Evolutionary conservation across 495 filamentous ascomycete genomes (phyloP).

Genomic region (Xylaria nigripes): DNA sequence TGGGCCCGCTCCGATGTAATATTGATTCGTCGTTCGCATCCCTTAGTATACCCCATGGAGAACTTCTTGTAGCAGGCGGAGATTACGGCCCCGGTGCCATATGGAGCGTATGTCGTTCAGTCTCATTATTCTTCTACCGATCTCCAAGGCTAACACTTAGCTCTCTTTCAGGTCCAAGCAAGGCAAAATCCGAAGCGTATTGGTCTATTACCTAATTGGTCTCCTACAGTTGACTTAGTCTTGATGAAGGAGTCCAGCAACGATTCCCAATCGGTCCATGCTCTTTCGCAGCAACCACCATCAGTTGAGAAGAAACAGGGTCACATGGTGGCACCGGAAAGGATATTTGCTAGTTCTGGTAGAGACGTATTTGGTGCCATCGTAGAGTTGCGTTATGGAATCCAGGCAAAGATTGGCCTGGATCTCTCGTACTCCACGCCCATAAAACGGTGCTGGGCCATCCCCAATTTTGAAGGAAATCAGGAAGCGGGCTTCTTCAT

Average conservation of each 20-base stretch:
- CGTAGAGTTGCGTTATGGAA: slow-evolving; percentile 61
- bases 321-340: slow-evolving; percentile 29
- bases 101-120: slow-evolving; percentile 51
- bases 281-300: neutral
- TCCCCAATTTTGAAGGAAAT: slow-evolving; percentile 19
- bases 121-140: neutral
- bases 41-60: slow-evolving; percentile 44
- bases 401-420: slow-evolving; percentile 57
- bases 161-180: slow-evolving; percentile 24
- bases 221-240: slow-evolving; percentile 66
- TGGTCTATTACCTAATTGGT: slow-evolving; percentile 64
- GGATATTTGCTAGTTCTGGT: slow-evolving; percentile 53
- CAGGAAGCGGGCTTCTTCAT: slow-evolving; percentile 25
- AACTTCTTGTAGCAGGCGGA: slow-evolving; percentile 74
- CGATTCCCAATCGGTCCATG: neutral
- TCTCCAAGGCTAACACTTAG: slow-evolving; percentile 13
- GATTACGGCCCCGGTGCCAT: slow-evolving; percentile 71
- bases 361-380: slow-evolving; percentile 53
- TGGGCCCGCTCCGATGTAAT: slow-evolving; percentile 53
- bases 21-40: slow-evolving; percentile 61
- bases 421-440: slow-evolving; percentile 39
- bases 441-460: slow-evolving; percentile 39
- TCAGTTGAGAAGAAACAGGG: neutral
- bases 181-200: slow-evolving; percentile 39
- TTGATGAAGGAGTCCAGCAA: slow-evolving; percentile 32